Percentiles rank a stretch among this genome's conserved stretches.
phyloP scores from a whole-genome alignment of 208 protist genomes.

The Leishmania mexicana region DNA sequence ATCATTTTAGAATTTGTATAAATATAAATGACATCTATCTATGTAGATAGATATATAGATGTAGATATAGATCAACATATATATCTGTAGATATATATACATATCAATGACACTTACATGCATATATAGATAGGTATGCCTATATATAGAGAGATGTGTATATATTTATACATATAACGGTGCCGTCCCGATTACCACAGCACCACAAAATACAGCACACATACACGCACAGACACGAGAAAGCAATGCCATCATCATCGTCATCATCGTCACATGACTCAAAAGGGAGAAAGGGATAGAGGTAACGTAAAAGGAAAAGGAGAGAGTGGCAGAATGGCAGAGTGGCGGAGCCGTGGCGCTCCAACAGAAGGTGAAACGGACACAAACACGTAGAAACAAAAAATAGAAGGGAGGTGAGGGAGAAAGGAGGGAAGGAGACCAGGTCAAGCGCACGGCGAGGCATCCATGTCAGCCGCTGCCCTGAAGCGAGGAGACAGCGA shows the following conservation, averaged over 20 bases:
- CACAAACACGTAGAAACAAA: neutral
- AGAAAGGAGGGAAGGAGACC: neutral
- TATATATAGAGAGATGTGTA: no score
- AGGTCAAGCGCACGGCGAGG: no score
- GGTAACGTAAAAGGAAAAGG: neutral
- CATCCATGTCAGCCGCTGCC: neutral
- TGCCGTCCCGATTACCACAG: neutral
- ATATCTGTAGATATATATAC: no score
- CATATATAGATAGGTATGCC: no score
- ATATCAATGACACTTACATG: no score
- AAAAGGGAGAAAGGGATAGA: neutral
- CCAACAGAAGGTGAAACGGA: neutral
- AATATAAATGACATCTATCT: no score
- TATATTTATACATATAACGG: no score
- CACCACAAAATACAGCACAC: neutral
- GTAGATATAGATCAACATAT: no score
- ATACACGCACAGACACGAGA: slow-evolving; percentile 2
- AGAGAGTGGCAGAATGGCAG: neutral
- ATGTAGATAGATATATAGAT: no score
- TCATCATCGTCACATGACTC: neutral
- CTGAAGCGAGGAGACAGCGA: neutral
- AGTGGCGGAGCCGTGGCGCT: neutral
- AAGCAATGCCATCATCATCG: neutral
- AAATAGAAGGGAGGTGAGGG: neutral
- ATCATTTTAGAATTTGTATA: no score